A percentile compares a stretch with the other conserved stretches of the same genome.
phyloP scores from a whole-genome alignment of 2,329 filamentous ascomycete genomes.

The Geosmithia morbida region DNA sequence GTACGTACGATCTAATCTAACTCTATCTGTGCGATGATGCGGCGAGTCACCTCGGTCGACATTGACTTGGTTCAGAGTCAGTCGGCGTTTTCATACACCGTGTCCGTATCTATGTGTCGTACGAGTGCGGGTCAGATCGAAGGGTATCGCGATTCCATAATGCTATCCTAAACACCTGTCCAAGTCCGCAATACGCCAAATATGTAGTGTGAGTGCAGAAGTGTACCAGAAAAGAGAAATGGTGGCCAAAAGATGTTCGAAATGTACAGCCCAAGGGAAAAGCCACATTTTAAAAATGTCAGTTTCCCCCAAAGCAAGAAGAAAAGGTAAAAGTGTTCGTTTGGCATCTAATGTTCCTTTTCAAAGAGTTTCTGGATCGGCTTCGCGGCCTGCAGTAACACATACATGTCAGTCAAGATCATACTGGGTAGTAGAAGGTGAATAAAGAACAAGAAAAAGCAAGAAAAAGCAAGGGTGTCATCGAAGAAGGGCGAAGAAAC shows the following conservation, averaged over 20 bases:
- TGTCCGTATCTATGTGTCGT: too few species aligned
- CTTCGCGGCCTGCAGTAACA: slow-evolving; percentile 53
- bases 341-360: slow-evolving; percentile 37
- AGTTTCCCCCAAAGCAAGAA: too few species aligned
- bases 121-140: too few species aligned
- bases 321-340: too few species aligned
- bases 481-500: slow-evolving; percentile 15
- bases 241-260: neutral
- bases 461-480: slow-evolving; percentile 21
- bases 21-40: too few species aligned
- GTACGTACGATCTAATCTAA: too few species aligned
- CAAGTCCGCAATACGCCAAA: neutral
- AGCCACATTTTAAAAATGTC: too few species aligned
- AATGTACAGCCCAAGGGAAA: neutral
- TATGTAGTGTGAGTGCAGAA: neutral
- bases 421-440: neutral
- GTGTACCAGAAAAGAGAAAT: neutral
- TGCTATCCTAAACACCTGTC: neutral
- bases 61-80: too few species aligned
- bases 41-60: too few species aligned
- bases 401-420: slow-evolving; percentile 6
- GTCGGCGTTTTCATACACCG: too few species aligned
- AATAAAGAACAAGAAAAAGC: neutral
- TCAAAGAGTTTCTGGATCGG: slow-evolving; percentile 79
- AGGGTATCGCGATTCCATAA: neutral